A percentile compares a stretch with the other conserved stretches of the same genome.
phyloP scores from a whole-genome alignment of 805 yeast species.

The Pichia californica region DNA sequence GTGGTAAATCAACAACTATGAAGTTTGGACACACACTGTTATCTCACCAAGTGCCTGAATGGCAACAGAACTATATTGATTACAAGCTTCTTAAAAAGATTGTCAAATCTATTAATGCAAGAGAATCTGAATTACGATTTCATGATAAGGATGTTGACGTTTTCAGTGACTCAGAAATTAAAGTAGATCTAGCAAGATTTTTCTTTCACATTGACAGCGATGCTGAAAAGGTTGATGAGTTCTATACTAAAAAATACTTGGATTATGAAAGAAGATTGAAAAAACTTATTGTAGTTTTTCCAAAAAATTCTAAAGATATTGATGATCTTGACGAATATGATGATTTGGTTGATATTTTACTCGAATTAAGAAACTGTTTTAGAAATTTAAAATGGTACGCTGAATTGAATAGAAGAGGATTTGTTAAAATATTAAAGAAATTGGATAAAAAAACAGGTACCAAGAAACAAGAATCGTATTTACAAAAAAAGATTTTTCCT shows the following conservation, averaged over 20 bases:
- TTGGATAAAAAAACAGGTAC: slow-evolving; percentile 79
- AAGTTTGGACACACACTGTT: slow-evolving; percentile 76
- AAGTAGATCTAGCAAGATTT: slow-evolving; percentile 52
- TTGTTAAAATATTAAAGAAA: slow-evolving; percentile 81
- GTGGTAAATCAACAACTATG: slow-evolving; percentile 37
- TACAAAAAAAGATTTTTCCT: slow-evolving; percentile 63
- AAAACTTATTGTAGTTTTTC: slow-evolving; percentile 36
- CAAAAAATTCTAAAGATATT: slow-evolving; percentile 10
- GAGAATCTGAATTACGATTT: slow-evolving; percentile 31
- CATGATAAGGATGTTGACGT: slow-evolving; percentile 26
- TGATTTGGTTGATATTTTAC: slow-evolving; percentile 58
- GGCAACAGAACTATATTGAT: slow-evolving; percentile 78
- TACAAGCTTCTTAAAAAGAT: slow-evolving; percentile 78
- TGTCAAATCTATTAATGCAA: slow-evolving; percentile 55
- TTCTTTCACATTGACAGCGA: slow-evolving; percentile 75
- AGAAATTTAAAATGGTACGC: slow-evolving; percentile 91
- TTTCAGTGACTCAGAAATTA: slow-evolving; percentile 37
- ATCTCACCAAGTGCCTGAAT: slow-evolving; percentile 89
- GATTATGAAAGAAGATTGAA: slow-evolving; percentile 71
- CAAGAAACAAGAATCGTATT: slow-evolving; percentile 45
- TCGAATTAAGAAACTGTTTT: slow-evolving; percentile 69
- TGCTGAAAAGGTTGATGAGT: slow-evolving; percentile 73
- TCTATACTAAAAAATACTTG: slow-evolving; percentile 62
- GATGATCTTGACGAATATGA: slow-evolving; percentile 49
- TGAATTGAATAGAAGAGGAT: slow-evolving; percentile 86